phyloP scores from a whole-genome alignment of 495 filamentous ascomycete species.

The Sordaria brevicollis region DNA sequence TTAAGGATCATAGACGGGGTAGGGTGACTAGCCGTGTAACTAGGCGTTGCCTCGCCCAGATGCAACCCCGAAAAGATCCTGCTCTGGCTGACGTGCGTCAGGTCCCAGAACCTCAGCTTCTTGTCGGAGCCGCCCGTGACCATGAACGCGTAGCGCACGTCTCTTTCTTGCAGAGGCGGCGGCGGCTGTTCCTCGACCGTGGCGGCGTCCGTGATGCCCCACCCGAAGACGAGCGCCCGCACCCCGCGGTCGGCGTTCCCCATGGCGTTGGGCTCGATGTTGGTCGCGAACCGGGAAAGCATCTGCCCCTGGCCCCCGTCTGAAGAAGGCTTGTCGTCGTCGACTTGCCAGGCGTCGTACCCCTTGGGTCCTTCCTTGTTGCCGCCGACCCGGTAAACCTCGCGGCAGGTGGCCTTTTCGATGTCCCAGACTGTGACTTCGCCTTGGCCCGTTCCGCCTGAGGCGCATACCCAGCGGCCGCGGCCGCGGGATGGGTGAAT shows the following conservation, averaged over 20 bases:
- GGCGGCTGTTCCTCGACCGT: constrained; percentile 35
- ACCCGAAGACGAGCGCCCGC: constrained; percentile 46
- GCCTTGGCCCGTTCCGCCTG: constrained; percentile 80
- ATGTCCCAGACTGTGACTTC: constrained; percentile 95
- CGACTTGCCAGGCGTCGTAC: constrained; percentile 82
- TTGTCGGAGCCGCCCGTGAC: constrained; percentile 82
- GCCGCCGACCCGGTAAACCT: constrained; percentile 66
- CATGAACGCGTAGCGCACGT: constrained; percentile 57
- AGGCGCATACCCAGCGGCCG: constrained; percentile 73
- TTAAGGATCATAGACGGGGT: constrained; percentile 57
- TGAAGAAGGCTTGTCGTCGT: constrained; percentile 70
- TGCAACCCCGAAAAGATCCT: constrained; percentile 71
- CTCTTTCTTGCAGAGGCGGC: constrained; percentile 18
- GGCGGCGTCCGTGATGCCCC: constrained; percentile 25
- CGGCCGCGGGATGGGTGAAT: constrained; percentile 69
- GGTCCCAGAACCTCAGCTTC: constrained; percentile 90
- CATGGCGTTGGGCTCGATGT: constrained; percentile 44
- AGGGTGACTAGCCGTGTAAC: constrained; percentile 62
- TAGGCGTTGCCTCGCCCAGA: constrained; percentile 56
- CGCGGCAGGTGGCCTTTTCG: constrained; percentile 78
- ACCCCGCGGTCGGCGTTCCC: constrained; percentile 46
- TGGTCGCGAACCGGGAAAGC: constrained; percentile 75
- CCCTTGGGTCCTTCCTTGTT: constrained; percentile 47
- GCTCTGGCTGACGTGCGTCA: constrained; percentile 59
- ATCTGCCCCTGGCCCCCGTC: constrained; percentile 53